Percentiles rank a stretch among this genome's conserved stretches.
These are phyloP conservation scores for Ceriops tagal DNA, from an alignment of 345 rosid genomes.

Conservation along the genomic window DNA sequence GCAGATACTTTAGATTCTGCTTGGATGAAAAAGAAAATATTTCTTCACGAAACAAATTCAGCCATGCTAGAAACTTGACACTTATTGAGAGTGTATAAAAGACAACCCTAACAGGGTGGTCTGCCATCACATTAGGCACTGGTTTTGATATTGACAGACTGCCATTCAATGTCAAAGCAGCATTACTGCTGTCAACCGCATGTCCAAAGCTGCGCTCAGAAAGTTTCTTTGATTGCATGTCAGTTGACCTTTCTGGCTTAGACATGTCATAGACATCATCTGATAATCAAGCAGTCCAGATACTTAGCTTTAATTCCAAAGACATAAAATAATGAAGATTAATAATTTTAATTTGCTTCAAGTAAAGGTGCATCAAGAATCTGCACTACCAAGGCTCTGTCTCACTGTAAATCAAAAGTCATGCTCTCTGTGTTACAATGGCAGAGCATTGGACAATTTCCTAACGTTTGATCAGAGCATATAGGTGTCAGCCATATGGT, in stretches of 20 bases:
- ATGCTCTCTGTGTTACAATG: neutral
- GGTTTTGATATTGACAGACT: constrained; percentile 30
- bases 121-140: constrained; percentile 23
- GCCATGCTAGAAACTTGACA: constrained; percentile 2
- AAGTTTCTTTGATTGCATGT: constrained; percentile 19
- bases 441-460: neutral
- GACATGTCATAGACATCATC: constrained; percentile 34
- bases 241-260: constrained; percentile 18
- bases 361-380: neutral
- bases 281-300: constrained; percentile 33
- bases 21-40: no score
- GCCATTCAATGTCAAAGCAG: constrained; percentile 33
- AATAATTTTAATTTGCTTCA: constrained; percentile 3
- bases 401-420: neutral
- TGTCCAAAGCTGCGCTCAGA: constrained; percentile 26
- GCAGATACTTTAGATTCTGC: no score
- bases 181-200: constrained; percentile 21
- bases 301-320: constrained; percentile 23
- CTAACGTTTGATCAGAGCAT: neutral
- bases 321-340: constrained; percentile 13
- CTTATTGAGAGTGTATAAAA: constrained; percentile 6
- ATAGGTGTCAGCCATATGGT: neutral
- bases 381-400: neutral
- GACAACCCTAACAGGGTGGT: constrained; percentile 46
- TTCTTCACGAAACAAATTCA: constrained; percentile 5